Conservation (phyloP, 2,329 filamentous ascomycete genomes). For the Colletotrichum euphorbiae region DNA sequence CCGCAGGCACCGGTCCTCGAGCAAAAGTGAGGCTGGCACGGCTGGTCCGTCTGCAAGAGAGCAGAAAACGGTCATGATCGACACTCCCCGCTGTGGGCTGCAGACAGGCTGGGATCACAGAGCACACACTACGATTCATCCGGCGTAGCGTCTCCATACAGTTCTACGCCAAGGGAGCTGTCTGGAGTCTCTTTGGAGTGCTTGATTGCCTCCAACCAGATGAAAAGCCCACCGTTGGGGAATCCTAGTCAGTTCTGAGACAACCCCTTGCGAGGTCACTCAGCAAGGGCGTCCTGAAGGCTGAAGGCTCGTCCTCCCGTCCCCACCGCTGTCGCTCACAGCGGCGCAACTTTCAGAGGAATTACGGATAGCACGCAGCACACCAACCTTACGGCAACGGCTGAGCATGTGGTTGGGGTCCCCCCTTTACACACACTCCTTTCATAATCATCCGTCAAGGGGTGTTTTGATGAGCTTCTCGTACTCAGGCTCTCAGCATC, state of each 20-base stretch:
- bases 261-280: conserved; percentile 45
- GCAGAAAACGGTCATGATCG: conserved; percentile 46
- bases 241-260: conserved; percentile 51
- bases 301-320: conserved; percentile 29
- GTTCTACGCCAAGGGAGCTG: conserved; percentile 34
- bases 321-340: conserved; percentile 22
- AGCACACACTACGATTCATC: conserved; percentile 18
- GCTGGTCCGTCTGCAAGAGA: conserved; percentile 38
- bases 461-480: conserved; percentile 40
- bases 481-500: conserved; percentile 38
- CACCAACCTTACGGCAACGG: conserved; percentile 7
- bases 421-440: conserved; percentile 33
- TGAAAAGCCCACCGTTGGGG: conserved; percentile 44
- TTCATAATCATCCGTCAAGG: conserved; percentile 37
- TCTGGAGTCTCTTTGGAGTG: conserved; percentile 34
- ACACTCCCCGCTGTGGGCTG: conserved; percentile 44
- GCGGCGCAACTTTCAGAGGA: conserved; percentile 4
- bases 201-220: conserved; percentile 28
- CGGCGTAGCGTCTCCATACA: conserved; percentile 35
- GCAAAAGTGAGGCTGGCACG: conserved; percentile 40
- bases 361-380: background rate
- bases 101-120: conserved; percentile 37
- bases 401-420: conserved; percentile 7
- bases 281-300: conserved; percentile 33
- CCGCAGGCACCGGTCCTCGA: conserved; percentile 25